A percentile compares a stretch with the other conserved stretches of the same genome.
These are phyloP conservation scores for Candida mesenterica DNA, from an alignment of 1,139 yeast species.

Conservation along the genomic window DNA sequence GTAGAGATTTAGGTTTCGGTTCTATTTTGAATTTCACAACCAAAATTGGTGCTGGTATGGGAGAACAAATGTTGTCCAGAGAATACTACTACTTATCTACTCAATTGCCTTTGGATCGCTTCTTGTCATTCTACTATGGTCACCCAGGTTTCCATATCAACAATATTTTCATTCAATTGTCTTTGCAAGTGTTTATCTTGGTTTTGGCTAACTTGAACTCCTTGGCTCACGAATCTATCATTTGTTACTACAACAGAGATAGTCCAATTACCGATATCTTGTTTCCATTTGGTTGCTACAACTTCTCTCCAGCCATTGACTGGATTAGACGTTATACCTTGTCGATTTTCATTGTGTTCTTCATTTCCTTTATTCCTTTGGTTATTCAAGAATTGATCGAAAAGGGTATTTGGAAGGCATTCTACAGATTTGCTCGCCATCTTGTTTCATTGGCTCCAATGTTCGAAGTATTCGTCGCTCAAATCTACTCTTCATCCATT, in stretches of 20 bases:
- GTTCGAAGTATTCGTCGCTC: constrained; percentile 98
- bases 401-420: constrained; percentile 96
- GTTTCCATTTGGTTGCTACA: constrained; percentile 92
- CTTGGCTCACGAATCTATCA: constrained; percentile 83
- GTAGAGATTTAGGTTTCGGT: constrained; percentile 99
- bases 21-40: constrained; percentile 98
- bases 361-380: constrained; percentile 93
- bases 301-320: constrained; percentile 83
- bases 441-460: constrained; percentile 87
- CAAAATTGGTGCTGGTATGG: constrained; percentile 99
- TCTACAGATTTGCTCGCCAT: constrained; percentile 88
- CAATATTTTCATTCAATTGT: constrained; percentile 91
- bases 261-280: constrained; percentile 82
- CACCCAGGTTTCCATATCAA: constrained; percentile 99
- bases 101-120: constrained; percentile 94
- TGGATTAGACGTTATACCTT: constrained; percentile 98
- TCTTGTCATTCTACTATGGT: constrained; percentile 95
- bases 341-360: constrained; percentile 97
- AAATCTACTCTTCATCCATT: constrained; percentile 90
- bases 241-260: constrained; percentile 81
- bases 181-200: constrained; percentile 90
- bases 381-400: constrained; percentile 96
- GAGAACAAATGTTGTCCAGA: constrained; percentile 98
- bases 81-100: constrained; percentile 97
- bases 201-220: constrained; percentile 90